A percentile compares a stretch with the other conserved stretches of the same genome.
phyloP scores from a whole-genome alignment of 257 asterid genomes.

The Nicotiana knightiana region DNA sequence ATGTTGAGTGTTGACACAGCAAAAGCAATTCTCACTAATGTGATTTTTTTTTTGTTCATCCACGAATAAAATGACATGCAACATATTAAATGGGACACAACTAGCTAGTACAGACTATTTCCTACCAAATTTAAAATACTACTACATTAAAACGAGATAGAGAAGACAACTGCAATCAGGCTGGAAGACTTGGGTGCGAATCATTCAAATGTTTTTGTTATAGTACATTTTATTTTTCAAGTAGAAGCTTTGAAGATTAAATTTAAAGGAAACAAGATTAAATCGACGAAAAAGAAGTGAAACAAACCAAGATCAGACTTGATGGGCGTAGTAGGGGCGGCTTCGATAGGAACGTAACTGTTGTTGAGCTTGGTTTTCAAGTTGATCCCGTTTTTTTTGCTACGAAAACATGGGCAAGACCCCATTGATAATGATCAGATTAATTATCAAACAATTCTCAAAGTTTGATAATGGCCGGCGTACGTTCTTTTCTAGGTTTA shows the following conservation, averaged over 20 bases:
- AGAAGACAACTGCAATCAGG: too few species aligned
- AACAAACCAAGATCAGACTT: not conserved
- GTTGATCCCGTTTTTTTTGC: not conserved
- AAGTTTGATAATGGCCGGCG: not conserved
- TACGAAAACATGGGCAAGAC: constrained; percentile 15
- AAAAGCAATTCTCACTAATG: not conserved
- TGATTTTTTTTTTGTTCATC: too few species aligned
- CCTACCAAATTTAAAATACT: not conserved
- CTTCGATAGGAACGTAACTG: not conserved
- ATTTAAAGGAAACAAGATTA: not conserved
- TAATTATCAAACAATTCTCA: too few species aligned
- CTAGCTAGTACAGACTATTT: not conserved
- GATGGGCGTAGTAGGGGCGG: not conserved
- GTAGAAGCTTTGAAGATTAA: not conserved
- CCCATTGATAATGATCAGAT: constrained; percentile 8
- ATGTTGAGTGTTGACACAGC: not conserved
- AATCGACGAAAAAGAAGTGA: not conserved
- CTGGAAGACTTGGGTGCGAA: too few species aligned
- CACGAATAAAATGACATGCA: not conserved
- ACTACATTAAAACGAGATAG: too few species aligned
- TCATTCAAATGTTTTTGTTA: too few species aligned
- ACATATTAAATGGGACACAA: not conserved
- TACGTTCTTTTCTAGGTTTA: not conserved
- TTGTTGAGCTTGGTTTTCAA: not conserved
- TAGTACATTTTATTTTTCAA: too few species aligned